A percentile compares a stretch with the other conserved stretches of the same genome.
These are phyloP conservation scores for Pseudozyma pruni DNA, from an alignment of 1,284 basidiomycete genomes.

Conservation along the genomic window DNA sequence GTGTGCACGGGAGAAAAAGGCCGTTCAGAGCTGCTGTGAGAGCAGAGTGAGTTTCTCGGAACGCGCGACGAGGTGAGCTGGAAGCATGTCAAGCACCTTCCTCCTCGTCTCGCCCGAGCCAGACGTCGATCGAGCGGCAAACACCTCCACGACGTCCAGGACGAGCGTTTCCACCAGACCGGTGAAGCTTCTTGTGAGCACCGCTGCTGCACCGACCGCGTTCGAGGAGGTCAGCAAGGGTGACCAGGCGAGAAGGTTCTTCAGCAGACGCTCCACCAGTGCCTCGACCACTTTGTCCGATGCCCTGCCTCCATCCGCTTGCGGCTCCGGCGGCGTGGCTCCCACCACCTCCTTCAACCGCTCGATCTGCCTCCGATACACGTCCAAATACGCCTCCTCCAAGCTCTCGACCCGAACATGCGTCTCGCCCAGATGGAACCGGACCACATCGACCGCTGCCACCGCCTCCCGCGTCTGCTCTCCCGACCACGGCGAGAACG, in stretches of 20 bases:
- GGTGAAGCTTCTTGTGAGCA: background rate
- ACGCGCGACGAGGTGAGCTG: background rate
- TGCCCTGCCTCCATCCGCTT: background rate
- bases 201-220: background rate
- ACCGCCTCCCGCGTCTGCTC: conserved; percentile 34
- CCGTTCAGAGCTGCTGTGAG: background rate
- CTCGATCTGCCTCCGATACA: conserved; percentile 5
- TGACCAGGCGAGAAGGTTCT: conserved; percentile 7
- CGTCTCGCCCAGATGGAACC: conserved; percentile 26
- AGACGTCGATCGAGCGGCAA: background rate
- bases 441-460: conserved; percentile 36
- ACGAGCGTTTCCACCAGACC: conserved; percentile 9
- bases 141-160: background rate
- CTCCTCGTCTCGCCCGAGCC: background rate
- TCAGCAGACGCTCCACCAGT: conserved; percentile 6
- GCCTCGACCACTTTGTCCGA: background rate
- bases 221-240: background rate
- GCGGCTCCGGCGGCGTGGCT: background rate
- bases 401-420: conserved; percentile 33
- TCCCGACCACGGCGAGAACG: conserved; percentile 46
- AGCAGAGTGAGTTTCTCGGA: conserved; percentile 4
- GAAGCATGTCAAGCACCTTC: background rate
- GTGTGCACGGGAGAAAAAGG: too few species aligned
- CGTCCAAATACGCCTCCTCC: conserved; percentile 15
- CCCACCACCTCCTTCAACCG: conserved; percentile 16